These are phyloP conservation scores for Mentha longifolia DNA, from an alignment of 257 asterid genomes.

Conservation along the genomic window DNA sequence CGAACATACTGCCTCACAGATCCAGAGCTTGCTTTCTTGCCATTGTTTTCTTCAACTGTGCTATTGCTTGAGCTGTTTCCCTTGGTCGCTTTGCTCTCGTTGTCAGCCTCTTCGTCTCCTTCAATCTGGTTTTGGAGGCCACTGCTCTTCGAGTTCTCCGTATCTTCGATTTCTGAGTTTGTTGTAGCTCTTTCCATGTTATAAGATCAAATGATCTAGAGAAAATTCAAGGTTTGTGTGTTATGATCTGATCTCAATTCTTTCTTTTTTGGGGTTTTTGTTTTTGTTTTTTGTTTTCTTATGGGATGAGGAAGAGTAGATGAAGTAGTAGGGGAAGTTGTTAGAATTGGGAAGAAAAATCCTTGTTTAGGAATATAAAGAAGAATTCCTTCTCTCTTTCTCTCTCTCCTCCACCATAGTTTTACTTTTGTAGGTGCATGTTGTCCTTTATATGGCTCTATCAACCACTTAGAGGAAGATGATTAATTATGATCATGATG, in stretches of 20 bases:
- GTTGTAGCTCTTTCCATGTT: slow-evolving; percentile 37
- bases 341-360: slow-evolving; percentile 81
- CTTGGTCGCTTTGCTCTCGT: slow-evolving; percentile 29
- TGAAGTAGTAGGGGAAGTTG: slow-evolving; percentile 63
- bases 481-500: slow-evolving; percentile 23
- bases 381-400: slow-evolving; percentile 51
- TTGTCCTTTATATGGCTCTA: slow-evolving; percentile 24
- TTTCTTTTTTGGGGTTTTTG: not conserved
- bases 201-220: slow-evolving; percentile 10
- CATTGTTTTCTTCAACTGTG: slow-evolving; percentile 78
- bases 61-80: slow-evolving; percentile 78
- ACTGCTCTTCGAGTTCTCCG: slow-evolving; percentile 47
- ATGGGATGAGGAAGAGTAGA: slow-evolving; percentile 40
- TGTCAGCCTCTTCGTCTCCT: slow-evolving; percentile 1
- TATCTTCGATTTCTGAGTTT: slow-evolving; percentile 27
- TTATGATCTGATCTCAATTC: slow-evolving; percentile 29
- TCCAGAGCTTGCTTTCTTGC: slow-evolving; percentile 59
- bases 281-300: too few species aligned
- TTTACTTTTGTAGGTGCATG: slow-evolving; percentile 36
- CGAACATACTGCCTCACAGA: slow-evolving; percentile 81
- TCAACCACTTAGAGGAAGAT: slow-evolving; percentile 30
- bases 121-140: slow-evolving; percentile 29
- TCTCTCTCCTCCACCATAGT: slow-evolving; percentile 28
- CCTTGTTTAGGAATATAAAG: slow-evolving; percentile 56
- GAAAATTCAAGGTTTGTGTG: not conserved